Evolutionary conservation across 2,329 filamentous ascomycete genomes (phyloP), one percentile per base, ranked within the genome.

Genomic region (Claviceps pusilla): DNA sequence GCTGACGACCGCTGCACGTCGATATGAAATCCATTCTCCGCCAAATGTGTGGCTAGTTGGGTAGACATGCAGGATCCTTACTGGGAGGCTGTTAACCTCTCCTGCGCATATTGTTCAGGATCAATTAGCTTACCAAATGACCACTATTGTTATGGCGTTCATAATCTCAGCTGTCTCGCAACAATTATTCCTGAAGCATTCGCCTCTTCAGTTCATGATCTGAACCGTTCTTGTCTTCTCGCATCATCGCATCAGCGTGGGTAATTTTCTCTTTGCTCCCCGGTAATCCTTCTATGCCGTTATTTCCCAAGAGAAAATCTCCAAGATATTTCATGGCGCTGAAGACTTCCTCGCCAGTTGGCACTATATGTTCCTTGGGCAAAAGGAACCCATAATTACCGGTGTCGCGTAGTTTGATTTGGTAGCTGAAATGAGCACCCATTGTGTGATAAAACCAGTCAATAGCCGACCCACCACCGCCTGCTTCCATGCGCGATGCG

Each of bases 381-480:
- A 97, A 73, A 50, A 98, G 72, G 66, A 97, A 98, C 0, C 93
- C 93, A 66, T 97, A 97, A 66, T 83, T 93, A 10, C 93, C 93
- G 0, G 87, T 93, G 66, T 98, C 93, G 50, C 93, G 78, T 33
- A 98, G 74, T 71, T 97, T 97, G 70, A 93, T 85, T 73, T 97
- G 93, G 67, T 94, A 97, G 56, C 89, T 87, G 66, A 88, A 95
- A 58, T 81, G 83, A 19, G 91, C 87, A 49, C 77, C 74, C 57
- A 97, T 70, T 62, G 94, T 86, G 61, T 95, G 87, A 66, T 95
- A 95, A 69, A 98, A 95, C 82, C 87, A 97, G 69, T 97, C 93
- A 46, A 97, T 81, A 1, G 87, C 88, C 50, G 87, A 90, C 3
- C 91, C 91, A 43, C 91, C 91, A 43, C 91, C 90, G 3, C 84